Base-by-base conservation (phyloP, 768 basidiomycete species). In the Tremella yokohamensis region DNA sequence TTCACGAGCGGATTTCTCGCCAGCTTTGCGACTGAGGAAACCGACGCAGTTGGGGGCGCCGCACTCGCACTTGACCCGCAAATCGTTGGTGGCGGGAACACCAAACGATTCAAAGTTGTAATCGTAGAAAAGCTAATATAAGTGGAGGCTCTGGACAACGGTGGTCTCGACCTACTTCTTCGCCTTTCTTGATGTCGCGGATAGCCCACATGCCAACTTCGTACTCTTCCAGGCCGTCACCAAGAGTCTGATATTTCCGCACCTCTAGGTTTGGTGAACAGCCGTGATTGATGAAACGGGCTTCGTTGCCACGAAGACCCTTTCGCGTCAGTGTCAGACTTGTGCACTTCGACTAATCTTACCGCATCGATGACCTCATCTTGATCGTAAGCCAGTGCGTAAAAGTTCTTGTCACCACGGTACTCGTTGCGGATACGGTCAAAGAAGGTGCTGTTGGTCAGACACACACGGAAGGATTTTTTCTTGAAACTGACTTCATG, bases 281-380 rank as follows among this genome's bases (percentile, higher is more conserved):
- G 3, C 69, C 66, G 61, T 78, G 78, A 60, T 79, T 79, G 60
- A 78, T 74, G 63, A 76, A 79, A n/a, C 78, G 57, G 2, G 77
- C 76, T 22, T 72, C 72, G 58, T 79, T 79, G 15, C 78, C 78
- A 54, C 70, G 61, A 61, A 73, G 61, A 13, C 78, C 77, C 73
- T 74, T 29, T 22, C 2, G 42, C n/a, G 29, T 42, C n/a, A 42
- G 42, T 18, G n/a, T n/a, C n/a, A n/a, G n/a, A n/a, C n/a, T 8
- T 37, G 13, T 25, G 39, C 26, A 20, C n/a, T n/a, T 6, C 4
- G 22, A 4, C 15, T 45, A 18, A 45, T 4, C 72, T 53, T 45
- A 72, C 75, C 11, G 78, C 74, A 66, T 79, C 78, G 19, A 79
- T 74, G 19, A 78, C 77, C 57, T 79, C 78, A 51, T 76, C 74